phyloP scores from a whole-genome alignment of 805 yeast species.

The Teunomyces cretensis region DNA sequence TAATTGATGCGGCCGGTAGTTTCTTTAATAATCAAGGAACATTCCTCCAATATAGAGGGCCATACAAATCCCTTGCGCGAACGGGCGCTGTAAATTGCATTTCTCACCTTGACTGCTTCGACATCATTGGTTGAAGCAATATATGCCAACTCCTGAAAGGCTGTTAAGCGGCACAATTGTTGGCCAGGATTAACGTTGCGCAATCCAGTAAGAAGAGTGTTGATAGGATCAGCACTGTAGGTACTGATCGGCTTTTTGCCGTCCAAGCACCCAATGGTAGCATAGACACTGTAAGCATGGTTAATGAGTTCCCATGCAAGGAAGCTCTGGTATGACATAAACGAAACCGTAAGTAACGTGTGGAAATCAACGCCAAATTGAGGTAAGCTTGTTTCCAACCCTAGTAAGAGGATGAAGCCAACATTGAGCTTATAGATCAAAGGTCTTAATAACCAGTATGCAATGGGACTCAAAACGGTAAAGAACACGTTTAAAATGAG shows the following conservation, averaged over 20 bases:
- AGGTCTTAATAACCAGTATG: constrained; percentile 41
- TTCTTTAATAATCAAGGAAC: constrained; percentile 53
- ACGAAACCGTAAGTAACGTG: constrained; percentile 20
- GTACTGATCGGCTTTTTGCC: constrained; percentile 61
- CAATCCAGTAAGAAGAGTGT: constrained; percentile 64
- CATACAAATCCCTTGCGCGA: constrained; percentile 49
- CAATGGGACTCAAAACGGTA: constrained; percentile 33
- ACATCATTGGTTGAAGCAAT: constrained; percentile 46
- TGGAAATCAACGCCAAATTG: constrained; percentile 30
- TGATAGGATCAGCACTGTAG: constrained; percentile 59
- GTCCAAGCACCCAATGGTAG: constrained; percentile 71
- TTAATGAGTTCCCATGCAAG: constrained; percentile 56
- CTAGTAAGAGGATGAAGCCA: constrained; percentile 26
- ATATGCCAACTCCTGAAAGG: constrained; percentile 74
- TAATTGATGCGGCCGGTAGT: constrained; percentile 44
- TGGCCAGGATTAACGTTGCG: constrained; percentile 44
- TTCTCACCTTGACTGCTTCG: constrained; percentile 45
- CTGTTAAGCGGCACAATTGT: constrained; percentile 50
- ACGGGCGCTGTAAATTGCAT: constrained; percentile 52
- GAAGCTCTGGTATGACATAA: constrained; percentile 34
- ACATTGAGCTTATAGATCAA: constrained; percentile 38
- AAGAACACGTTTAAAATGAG: constrained; percentile 29
- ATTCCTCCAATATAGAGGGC: constrained; percentile 61
- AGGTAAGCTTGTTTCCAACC: constrained; percentile 45
- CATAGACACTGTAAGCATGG: constrained; percentile 60